Percentiles rank a stretch among this genome's conserved stretches.
These are phyloP conservation scores for Aspergillus luchuensis DNA, from an alignment of 2,329 filamentous ascomycete genomes.

Conservation along the genomic window DNA sequence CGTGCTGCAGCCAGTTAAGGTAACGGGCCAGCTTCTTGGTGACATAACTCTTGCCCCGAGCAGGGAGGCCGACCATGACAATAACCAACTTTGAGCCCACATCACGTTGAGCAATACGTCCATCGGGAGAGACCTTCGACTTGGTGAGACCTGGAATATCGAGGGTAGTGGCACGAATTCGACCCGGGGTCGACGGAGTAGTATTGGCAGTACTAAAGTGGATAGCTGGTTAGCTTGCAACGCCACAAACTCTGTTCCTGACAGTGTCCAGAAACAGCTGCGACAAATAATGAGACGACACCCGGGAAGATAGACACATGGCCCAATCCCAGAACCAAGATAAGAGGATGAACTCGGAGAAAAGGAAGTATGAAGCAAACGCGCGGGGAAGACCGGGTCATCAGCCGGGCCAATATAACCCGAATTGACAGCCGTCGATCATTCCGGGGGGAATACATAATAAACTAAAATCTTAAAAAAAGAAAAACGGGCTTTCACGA, in stretches of 20 bases:
- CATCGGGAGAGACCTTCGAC: slow-evolving; percentile 93
- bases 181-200: slow-evolving; percentile 66
- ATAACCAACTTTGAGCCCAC: slow-evolving; percentile 96
- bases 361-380: slow-evolving; percentile 6
- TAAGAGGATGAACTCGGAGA: background rate
- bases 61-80: slow-evolving; percentile 95
- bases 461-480: background rate
- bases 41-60: slow-evolving; percentile 96
- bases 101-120: slow-evolving; percentile 88
- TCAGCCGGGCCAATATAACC: slow-evolving; percentile 8
- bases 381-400: background rate
- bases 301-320: background rate
- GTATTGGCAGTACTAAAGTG: slow-evolving; percentile 25
- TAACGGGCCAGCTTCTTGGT: slow-evolving; percentile 97
- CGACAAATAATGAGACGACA: background rate
- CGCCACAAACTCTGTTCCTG: background rate
- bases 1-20: slow-evolving; percentile 95
- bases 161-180: slow-evolving; percentile 85
- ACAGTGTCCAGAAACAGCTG: background rate
- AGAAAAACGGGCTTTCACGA: slow-evolving; percentile 12
- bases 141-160: slow-evolving; percentile 96
- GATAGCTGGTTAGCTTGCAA: slow-evolving; percentile 7
- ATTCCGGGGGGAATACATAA: background rate
- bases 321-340: background rate
- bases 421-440: slow-evolving; percentile 8